These are phyloP conservation scores for Phellinidium pouzarii DNA, from an alignment of 1,284 basidiomycete genomes.

Conservation along the genomic window DNA sequence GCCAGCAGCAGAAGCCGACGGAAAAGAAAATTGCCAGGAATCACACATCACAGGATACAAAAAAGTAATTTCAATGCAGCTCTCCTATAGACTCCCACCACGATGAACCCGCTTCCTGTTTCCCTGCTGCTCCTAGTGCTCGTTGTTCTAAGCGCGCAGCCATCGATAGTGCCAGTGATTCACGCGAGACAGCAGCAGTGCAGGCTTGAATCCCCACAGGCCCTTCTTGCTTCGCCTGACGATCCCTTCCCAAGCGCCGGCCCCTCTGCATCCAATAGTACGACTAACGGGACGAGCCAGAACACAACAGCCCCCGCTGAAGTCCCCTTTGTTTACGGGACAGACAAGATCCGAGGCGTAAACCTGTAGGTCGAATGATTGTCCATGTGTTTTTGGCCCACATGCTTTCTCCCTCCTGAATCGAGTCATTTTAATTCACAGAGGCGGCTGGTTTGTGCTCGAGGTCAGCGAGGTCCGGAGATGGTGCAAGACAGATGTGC, in stretches of 20 bases:
- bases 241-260: constrained; percentile 14
- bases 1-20: too few species aligned
- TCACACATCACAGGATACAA: too few species aligned
- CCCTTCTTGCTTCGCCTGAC: constrained; percentile 9
- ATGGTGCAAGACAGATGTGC: too few species aligned
- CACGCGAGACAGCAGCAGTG: constrained; percentile 15
- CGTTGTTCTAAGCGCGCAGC: not conserved
- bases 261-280: constrained; percentile 7
- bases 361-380: constrained; percentile 21
- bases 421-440: too few species aligned
- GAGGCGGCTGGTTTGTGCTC: constrained; percentile 24
- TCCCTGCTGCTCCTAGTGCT: not conserved
- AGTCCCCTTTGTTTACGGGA: constrained; percentile 19
- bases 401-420: too few species aligned
- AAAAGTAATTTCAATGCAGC: not conserved
- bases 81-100: constrained; percentile 2
- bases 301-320: constrained; percentile 3
- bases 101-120: not conserved
- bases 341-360: constrained; percentile 21
- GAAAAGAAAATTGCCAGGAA: too few species aligned
- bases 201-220: constrained; percentile 12
- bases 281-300: constrained; percentile 10
- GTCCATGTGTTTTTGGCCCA: too few species aligned
- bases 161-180: not conserved
- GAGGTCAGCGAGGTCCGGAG: constrained; percentile 17